A percentile compares a stretch with the other conserved stretches of the same genome.
Evolutionary conservation across 768 basidiomycete genomes (phyloP).

Genomic region (Russula sp.): DNA sequence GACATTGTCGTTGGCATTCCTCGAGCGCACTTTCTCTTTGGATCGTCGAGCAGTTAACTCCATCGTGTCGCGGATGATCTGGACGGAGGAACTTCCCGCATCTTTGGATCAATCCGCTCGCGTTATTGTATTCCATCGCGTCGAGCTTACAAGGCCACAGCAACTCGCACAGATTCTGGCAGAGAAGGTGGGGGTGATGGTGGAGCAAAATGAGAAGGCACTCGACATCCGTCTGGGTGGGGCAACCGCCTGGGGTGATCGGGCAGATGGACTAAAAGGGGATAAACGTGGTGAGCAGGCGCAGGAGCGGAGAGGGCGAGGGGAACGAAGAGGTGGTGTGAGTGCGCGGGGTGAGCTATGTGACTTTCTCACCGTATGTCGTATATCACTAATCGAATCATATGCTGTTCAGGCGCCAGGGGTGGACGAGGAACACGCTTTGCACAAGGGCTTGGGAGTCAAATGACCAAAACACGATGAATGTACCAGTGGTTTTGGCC

Average conservation of each 20-base stretch:
- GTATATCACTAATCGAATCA: background rate
- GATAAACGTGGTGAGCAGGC: constrained; percentile 77
- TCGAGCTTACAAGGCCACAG: constrained; percentile 82
- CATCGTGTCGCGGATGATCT: constrained; percentile 97
- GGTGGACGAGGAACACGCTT: constrained; percentile 20
- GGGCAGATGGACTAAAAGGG: constrained; percentile 61
- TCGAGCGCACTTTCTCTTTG: constrained; percentile 83
- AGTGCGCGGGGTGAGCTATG: constrained; percentile 25
- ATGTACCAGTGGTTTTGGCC: background rate
- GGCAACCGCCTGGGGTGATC: constrained; percentile 53
- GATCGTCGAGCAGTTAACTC: constrained; percentile 77
- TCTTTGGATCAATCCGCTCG: constrained; percentile 87
- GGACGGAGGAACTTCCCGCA: constrained; percentile 91
- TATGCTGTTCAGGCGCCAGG: constrained; percentile 12
- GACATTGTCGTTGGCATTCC: constrained; percentile 79
- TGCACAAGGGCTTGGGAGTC: constrained; percentile 18
- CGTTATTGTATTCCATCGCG: constrained; percentile 89
- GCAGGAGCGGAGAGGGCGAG: constrained; percentile 69
- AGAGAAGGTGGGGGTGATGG: constrained; percentile 77
- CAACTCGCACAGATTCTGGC: constrained; percentile 85
- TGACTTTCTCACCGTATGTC: background rate
- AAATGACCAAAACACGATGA: constrained; percentile 17
- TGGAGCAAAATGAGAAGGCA: constrained; percentile 89
- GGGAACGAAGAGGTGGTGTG: constrained; percentile 56
- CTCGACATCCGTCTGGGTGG: constrained; percentile 80